Evolutionary conservation across 108 stramenopile genomes (phyloP).

Genomic region (Pseudonitzschia multiseries): DNA sequence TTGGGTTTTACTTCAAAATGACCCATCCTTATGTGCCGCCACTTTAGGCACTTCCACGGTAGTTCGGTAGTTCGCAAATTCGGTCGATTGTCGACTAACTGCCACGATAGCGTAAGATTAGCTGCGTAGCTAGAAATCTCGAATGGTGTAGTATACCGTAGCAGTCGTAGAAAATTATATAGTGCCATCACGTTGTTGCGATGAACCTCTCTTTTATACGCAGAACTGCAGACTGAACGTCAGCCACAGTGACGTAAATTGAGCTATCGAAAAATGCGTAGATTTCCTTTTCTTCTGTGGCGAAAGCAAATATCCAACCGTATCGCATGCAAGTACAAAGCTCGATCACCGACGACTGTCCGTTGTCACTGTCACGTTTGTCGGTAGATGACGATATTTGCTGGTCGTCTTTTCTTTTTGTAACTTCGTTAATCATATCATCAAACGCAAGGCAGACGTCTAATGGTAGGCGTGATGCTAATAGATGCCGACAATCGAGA

Average conservation of each 20-base stretch:
- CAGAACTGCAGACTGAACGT: slow-evolving; percentile 60
- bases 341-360: slow-evolving; percentile 27
- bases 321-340: slow-evolving; percentile 64
- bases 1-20: slow-evolving; percentile 24
- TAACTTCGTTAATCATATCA: slow-evolving; percentile 71
- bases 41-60: neutral
- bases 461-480: slow-evolving; percentile 57
- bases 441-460: slow-evolving; percentile 72
- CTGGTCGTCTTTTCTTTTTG: neutral
- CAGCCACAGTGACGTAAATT: slow-evolving; percentile 63
- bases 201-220: slow-evolving; percentile 37
- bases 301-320: slow-evolving; percentile 67
- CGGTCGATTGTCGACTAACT: neutral
- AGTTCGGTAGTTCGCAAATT: neutral
- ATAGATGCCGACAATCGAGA: slow-evolving; percentile 67
- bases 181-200: neutral
- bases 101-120: no score
- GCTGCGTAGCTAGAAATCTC: neutral
- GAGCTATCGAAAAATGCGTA: slow-evolving; percentile 66
- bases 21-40: slow-evolving; percentile 28
- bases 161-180: neutral
- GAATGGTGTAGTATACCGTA: neutral
- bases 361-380: neutral
- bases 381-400: slow-evolving; percentile 10
- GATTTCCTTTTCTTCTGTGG: slow-evolving; percentile 50